Evolutionary conservation across 805 yeast species (phyloP), one percentile per base, ranked within the genome.

Genomic region (Zygosaccharomyces bailii): DNA sequence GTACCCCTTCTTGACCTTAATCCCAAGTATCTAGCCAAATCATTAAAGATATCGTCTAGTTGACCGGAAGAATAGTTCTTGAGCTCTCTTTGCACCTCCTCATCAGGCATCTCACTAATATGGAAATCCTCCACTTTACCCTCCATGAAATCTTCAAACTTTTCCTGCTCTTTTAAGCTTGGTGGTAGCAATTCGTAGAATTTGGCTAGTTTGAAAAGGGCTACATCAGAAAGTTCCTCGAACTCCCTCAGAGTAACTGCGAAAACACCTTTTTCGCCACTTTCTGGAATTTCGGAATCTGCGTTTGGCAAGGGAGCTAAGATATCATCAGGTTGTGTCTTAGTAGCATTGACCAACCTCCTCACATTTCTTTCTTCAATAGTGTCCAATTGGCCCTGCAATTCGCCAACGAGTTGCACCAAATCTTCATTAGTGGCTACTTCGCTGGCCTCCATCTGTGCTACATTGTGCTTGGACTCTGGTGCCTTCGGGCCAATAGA

Each of bases 401-500:
- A 68, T 63, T 90, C 98, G 8, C 86, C 87, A 10, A 89, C 97
- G 36, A 90, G 71, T 59, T 87, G 91, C 3, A 85, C 85, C 9
- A 90, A 68, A 59, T 91, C 98, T 46, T 86, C 95, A 53, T 86
- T 84, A 3, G 91, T 80, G 29, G 82, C 86, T 51, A 74, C 82
- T 50, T 83, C 87, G 3, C 74, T 61, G 1, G 78, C 60, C 47
- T 78, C 83, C 4, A 55, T 41, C 59, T 51, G 43, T n/a, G 49
- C 19, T 16, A 35, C 24, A 4, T 39, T 29, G 40, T 32, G 42
- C 53, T 57, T 19, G 49, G 52, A 13, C 52, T 43, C 39, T 23
- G 39, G 11, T 5, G 42, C 20, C 16, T 44, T 42, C 17, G 32
- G 25, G 43, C 65, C 53, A 21, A 57, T 48, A 14, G 66, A 56